phyloP scores from a whole-genome alignment of 495 filamentous ascomycete genomes.

The Podospora australis region DNA sequence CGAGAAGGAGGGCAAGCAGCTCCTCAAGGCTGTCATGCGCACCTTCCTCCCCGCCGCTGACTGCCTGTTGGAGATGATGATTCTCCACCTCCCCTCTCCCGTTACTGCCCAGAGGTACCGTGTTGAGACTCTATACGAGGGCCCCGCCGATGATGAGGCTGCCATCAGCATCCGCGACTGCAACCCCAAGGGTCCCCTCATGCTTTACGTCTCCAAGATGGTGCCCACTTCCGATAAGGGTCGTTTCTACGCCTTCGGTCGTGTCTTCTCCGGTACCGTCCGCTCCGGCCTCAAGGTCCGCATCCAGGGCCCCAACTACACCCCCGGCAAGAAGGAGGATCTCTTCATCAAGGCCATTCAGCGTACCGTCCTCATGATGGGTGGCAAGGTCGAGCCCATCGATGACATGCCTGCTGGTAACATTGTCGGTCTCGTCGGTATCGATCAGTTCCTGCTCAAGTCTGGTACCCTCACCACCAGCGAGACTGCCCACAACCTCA shows the following conservation, averaged over 20 bases:
- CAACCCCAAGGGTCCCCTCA: slow-evolving; percentile 94
- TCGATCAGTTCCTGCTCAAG: slow-evolving; percentile 99
- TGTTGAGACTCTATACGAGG: slow-evolving; percentile 97
- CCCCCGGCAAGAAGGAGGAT: slow-evolving; percentile 95
- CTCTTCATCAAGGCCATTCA: slow-evolving; percentile 99
- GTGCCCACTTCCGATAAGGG: slow-evolving; percentile 99
- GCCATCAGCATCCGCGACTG: slow-evolving; percentile 96
- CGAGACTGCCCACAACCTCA: slow-evolving; percentile 98
- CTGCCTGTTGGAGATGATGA: slow-evolving; percentile 99
- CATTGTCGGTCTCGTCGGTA: slow-evolving; percentile 97
- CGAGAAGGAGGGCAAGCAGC: slow-evolving; percentile 90
- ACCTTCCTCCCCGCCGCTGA: slow-evolving; percentile 98
- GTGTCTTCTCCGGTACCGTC: slow-evolving; percentile 99
- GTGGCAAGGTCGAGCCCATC: slow-evolving; percentile 97
- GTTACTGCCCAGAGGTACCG: slow-evolving; percentile 97
- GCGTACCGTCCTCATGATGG: slow-evolving; percentile 99
- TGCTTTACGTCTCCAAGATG: slow-evolving; percentile 99
- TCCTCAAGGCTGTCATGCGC: slow-evolving; percentile 96
- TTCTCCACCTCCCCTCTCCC: slow-evolving; percentile 95
- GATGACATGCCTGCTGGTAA: slow-evolving; percentile 99
- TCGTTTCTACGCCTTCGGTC: slow-evolving; percentile 99
- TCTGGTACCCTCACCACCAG: slow-evolving; percentile 97
- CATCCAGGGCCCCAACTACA: slow-evolving; percentile 99
- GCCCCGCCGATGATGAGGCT: slow-evolving; percentile 83
- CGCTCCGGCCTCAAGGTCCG: slow-evolving; percentile 97